Base-by-base conservation (phyloP, 1,284 basidiomycete species). In the Austropuccinia psidii region DNA sequence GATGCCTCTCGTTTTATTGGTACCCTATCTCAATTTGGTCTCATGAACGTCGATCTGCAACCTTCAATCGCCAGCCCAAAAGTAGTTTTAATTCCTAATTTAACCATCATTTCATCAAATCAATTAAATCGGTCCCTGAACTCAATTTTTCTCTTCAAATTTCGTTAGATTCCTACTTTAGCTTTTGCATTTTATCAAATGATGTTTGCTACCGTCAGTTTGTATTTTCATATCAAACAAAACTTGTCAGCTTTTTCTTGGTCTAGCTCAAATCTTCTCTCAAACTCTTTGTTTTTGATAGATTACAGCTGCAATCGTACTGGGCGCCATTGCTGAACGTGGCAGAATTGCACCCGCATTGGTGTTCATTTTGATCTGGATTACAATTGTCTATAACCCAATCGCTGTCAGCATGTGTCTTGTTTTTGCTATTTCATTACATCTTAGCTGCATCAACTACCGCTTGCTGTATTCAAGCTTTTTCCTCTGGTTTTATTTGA, bases 281-380 rank as follows among this genome's bases (percentile, higher is more conserved):
- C 17, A 4, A n/a, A 41, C 29, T n/a, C 39, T 19, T 24, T 31
- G 31, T 65, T 75, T 47, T 67, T 54, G 41, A 31, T 61, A 82
- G 72, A 84, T 85, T 79, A 91, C 85, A 37, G 80, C 81, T 33
- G 83, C 83, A 60, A 86, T 97, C 77, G 91, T 91, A 19, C 85
- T 92, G 64, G 93, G 94, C 78, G 95, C 92, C 29, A 88, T 95
- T 76, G 92, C 94, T 27, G 95, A 98, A 81, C 91, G 93, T 68
- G 88, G 88, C 19, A 88, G 89, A 19, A 85, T 98, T 9, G 92
- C 91, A 0, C 95, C 94, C 1, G 83, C 92, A 74, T 84, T 95
- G 62, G 85, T 94, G 75, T 97, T 96, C 82, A 86, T 90, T 76
- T 97, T 98, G 81, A 80, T 88, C 75, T 98, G 95, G 93, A 84